Percentiles rank a stretch among this genome's conserved stretches.
These are phyloP conservation scores for Hymenochaete sp. DNA, from an alignment of 1,284 basidiomycete genomes.

Conservation along the genomic window DNA sequence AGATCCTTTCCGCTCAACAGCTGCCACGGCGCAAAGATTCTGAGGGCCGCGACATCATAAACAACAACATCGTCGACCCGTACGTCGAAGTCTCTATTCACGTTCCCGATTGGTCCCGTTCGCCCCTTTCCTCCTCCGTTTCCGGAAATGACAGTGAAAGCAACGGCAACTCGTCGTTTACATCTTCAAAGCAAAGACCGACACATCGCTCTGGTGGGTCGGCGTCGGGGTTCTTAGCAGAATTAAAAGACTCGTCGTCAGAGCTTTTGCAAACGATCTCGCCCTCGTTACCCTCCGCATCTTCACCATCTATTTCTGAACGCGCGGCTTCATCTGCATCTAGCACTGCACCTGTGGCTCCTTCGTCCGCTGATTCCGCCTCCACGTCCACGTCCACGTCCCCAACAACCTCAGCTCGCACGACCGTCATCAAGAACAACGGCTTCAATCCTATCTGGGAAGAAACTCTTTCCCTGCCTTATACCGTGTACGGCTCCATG, in stretches of 20 bases:
- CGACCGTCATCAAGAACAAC: slow-evolving; percentile 67
- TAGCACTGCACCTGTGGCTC: background rate
- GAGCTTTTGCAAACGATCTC: too few species aligned
- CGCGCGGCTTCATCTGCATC: background rate
- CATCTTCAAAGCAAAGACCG: background rate
- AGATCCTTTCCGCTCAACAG: slow-evolving; percentile 91
- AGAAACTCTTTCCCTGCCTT: slow-evolving; percentile 59
- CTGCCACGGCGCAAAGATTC: slow-evolving; percentile 71
- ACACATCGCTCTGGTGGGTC: too few species aligned
- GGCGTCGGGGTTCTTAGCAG: too few species aligned
- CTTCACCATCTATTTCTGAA: background rate
- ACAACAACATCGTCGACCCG: slow-evolving; percentile 59
- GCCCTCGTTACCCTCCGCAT: background rate
- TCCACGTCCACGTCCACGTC: slow-evolving; percentile 29
- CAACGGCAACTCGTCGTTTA: slow-evolving; percentile 9
- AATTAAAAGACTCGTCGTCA: too few species aligned
- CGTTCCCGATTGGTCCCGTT: slow-evolving; percentile 60
- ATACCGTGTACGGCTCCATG: slow-evolving; percentile 71
- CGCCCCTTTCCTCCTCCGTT: slow-evolving; percentile 25
- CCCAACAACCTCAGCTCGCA: slow-evolving; percentile 32
- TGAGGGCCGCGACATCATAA: slow-evolving; percentile 50
- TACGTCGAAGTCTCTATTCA: slow-evolving; percentile 74
- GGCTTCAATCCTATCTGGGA: slow-evolving; percentile 90
- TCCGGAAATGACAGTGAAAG: slow-evolving; percentile 12
- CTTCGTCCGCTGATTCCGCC: slow-evolving; percentile 19